A percentile compares a stretch with the other conserved stretches of the same genome.
Evolutionary conservation across 768 basidiomycete species (phyloP).

Genomic region (Agrocybe chaxingu): DNA sequence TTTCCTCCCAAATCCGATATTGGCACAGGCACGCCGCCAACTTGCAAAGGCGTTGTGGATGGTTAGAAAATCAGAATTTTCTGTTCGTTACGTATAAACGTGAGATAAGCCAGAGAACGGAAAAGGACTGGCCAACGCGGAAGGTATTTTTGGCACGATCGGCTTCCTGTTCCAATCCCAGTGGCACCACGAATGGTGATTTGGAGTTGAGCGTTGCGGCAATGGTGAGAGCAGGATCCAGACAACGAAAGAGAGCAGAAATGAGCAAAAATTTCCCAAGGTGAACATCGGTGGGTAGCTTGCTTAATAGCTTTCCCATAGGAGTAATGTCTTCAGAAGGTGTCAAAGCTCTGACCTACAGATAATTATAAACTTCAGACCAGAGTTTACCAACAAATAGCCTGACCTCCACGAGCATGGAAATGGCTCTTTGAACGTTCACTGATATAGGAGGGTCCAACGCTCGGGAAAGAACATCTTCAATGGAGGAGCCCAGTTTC

Average conservation of each 20-base stretch:
- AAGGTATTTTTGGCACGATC: conserved; percentile 81
- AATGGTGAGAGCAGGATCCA: conserved; percentile 96
- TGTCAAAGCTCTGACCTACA: conserved; percentile 82
- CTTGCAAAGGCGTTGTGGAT: conserved; percentile 86
- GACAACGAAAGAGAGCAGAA: conserved; percentile 80
- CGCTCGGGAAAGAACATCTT: conserved; percentile 83
- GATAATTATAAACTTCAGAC: conserved; percentile 1
- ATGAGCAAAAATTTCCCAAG: conserved; percentile 90
- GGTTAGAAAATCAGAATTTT: conserved; percentile 93
- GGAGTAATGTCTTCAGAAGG: conserved; percentile 87
- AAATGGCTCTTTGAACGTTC: conserved; percentile 89
- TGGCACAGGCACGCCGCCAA: conserved; percentile 78
- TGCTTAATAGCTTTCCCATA: conserved; percentile 86
- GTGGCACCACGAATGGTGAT: conserved; percentile 87
- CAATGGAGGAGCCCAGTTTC: conserved; percentile 79
- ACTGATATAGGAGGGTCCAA: conserved; percentile 83
- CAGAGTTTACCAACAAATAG: neutral
- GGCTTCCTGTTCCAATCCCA: conserved; percentile 85
- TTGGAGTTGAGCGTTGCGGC: conserved; percentile 91
- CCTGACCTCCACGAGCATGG: conserved; percentile 82
- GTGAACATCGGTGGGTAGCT: conserved; percentile 93
- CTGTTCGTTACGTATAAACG: conserved; percentile 33
- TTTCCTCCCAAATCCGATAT: conserved; percentile 56
- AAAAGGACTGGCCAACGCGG: conserved; percentile 53
- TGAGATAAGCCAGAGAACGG: neutral